phyloP scores from a whole-genome alignment of 805 yeast species.

The Yarrowia deformans region DNA sequence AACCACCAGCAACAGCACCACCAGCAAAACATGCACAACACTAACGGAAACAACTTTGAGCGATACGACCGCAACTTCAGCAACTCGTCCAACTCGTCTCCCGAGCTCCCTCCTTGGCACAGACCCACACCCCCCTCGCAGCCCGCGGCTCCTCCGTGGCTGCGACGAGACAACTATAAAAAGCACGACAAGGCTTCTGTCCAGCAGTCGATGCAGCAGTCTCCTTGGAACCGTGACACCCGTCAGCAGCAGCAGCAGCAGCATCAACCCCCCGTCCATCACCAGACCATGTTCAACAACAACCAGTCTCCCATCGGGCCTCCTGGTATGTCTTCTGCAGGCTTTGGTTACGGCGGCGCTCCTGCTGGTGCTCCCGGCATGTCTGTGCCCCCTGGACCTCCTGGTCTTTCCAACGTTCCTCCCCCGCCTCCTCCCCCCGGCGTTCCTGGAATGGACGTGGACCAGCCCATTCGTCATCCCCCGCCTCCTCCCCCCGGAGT shows the following conservation, averaged over 20 bases:
- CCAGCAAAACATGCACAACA: slow-evolving; percentile 27
- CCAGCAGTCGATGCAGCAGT: slow-evolving; percentile 27
- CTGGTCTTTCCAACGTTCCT: slow-evolving; percentile 40
- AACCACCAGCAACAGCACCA: slow-evolving; percentile 8
- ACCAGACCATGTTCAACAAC: slow-evolving; percentile 15
- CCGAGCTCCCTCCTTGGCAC: slow-evolving; percentile 38
- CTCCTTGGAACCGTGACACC: slow-evolving; percentile 38
- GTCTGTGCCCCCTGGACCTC: slow-evolving; percentile 43
- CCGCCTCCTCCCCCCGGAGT: slow-evolving; percentile 40
- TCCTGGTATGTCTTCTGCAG: slow-evolving; percentile 46
- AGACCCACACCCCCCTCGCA: slow-evolving; percentile 38
- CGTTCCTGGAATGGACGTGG: slow-evolving; percentile 40
- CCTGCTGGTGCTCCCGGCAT: slow-evolving; percentile 45
- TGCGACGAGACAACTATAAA: slow-evolving; percentile 39
- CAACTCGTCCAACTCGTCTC: slow-evolving; percentile 34
- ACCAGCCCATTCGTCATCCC: slow-evolving; percentile 38
- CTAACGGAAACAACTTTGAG: slow-evolving; percentile 34
- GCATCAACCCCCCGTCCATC: slow-evolving; percentile 33
- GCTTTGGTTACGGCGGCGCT: slow-evolving; percentile 46
- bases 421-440: slow-evolving; percentile 43
- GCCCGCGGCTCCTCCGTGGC: slow-evolving; percentile 39
- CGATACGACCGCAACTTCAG: slow-evolving; percentile 29
- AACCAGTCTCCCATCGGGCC: slow-evolving; percentile 45
- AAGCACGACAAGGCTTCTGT: slow-evolving; percentile 33
- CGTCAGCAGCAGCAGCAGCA: slow-evolving; percentile 37